These are phyloP conservation scores for Debaryomycetaceae sp. DNA, from an alignment of 1,139 yeast genomes.

Conservation along the genomic window DNA sequence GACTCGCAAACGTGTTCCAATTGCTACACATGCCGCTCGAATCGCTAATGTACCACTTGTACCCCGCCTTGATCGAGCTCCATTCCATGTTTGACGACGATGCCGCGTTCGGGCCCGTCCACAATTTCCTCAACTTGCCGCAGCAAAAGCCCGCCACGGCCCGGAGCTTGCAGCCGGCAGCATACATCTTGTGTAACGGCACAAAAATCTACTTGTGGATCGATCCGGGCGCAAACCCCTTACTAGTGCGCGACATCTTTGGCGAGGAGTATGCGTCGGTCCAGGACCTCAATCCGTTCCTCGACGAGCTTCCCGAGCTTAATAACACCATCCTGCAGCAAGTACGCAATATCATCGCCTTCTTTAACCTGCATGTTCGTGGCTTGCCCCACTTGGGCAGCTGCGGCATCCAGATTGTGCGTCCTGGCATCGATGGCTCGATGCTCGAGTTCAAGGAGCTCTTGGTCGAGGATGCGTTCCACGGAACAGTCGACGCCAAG, in stretches of 20 bases:
- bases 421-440: slow-evolving; percentile 57
- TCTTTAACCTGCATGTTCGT: slow-evolving; percentile 33
- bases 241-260: slow-evolving; percentile 63
- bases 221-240: slow-evolving; percentile 58
- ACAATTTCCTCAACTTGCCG: slow-evolving; percentile 41
- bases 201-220: slow-evolving; percentile 53
- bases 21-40: slow-evolving; percentile 49
- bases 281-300: slow-evolving; percentile 35
- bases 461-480: slow-evolving; percentile 59
- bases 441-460: slow-evolving; percentile 47
- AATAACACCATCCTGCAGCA: slow-evolving; percentile 63
- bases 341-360: slow-evolving; percentile 49
- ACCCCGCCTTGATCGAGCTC: slow-evolving; percentile 72
- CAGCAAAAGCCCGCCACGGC: slow-evolving; percentile 35
- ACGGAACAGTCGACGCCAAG: slow-evolving; percentile 16
- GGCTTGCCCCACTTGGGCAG: slow-evolving; percentile 20
- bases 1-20: slow-evolving; percentile 48
- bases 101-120: slow-evolving; percentile 34
- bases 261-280: slow-evolving; percentile 40
- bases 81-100: slow-evolving; percentile 55
- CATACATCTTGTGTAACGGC: slow-evolving; percentile 70
- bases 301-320: slow-evolving; percentile 58
- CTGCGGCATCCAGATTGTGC: slow-evolving; percentile 46
- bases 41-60: slow-evolving; percentile 52
- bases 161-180: slow-evolving; percentile 57